A percentile compares a stretch with the other conserved stretches of the same genome.
phyloP scores from a whole-genome alignment of 805 yeast genomes.

The Candida alai region DNA sequence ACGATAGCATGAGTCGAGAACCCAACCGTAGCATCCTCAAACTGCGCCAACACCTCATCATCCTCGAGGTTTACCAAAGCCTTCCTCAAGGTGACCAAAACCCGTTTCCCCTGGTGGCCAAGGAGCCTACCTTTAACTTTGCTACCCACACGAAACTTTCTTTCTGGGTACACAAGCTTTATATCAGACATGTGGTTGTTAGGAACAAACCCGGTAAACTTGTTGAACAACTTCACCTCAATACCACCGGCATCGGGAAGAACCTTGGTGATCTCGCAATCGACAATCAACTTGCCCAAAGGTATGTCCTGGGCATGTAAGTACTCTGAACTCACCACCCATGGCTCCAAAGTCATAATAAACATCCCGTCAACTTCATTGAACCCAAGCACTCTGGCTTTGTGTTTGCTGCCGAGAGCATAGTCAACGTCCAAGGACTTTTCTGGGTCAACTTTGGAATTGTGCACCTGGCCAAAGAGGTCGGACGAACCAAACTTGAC shows the following conservation, averaged over 20 bases:
- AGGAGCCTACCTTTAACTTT: conserved; percentile 75
- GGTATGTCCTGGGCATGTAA: conserved; percentile 71
- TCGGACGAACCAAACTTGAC: conserved; percentile 53
- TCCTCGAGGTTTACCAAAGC: conserved; percentile 67
- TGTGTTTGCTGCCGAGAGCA: conserved; percentile 61
- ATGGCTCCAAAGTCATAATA: conserved; percentile 65
- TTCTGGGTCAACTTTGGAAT: conserved; percentile 59
- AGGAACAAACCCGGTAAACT: conserved; percentile 73
- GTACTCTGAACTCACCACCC: conserved; percentile 59
- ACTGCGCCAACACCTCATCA: conserved; percentile 43
- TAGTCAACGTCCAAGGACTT: conserved; percentile 46
- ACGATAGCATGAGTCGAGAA: conserved; percentile 69
- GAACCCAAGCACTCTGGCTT: conserved; percentile 74
- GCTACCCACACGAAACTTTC: conserved; percentile 82
- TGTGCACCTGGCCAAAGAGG: conserved; percentile 69
- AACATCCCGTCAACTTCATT: conserved; percentile 63
- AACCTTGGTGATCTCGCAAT: conserved; percentile 51
- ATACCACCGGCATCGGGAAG: conserved; percentile 61
- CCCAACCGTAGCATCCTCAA: conserved; percentile 40
- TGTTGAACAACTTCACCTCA: conserved; percentile 57
- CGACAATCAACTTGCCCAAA: conserved; percentile 60
- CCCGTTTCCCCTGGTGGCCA: conserved; percentile 43
- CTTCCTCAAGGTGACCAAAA: conserved; percentile 75
- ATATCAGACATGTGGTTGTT: conserved; percentile 78
- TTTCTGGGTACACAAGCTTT: conserved; percentile 82